Evolutionary conservation across 257 asterid genomes (phyloP).

Genomic region (Nicotiana sylvestris): DNA sequence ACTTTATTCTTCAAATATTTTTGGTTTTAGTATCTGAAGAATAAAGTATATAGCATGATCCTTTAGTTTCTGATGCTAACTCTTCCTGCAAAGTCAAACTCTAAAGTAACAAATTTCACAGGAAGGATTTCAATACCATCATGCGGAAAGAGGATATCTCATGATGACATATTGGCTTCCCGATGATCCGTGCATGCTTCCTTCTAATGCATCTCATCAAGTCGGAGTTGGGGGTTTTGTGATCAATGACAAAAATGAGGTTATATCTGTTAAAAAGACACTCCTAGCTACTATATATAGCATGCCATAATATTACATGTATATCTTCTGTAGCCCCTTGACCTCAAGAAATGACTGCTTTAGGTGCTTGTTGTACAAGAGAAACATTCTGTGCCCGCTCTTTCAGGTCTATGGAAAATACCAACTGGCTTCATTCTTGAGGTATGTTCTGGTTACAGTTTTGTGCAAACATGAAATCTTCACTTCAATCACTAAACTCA

Average conservation of each 20-base stretch:
- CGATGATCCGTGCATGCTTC: conserved; percentile 68
- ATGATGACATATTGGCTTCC: conserved; percentile 95
- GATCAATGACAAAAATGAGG: conserved; percentile 67
- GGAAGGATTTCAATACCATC: conserved; percentile 89
- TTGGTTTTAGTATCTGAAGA: neutral
- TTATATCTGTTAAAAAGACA: conserved; percentile 7
- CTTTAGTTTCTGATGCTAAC: neutral
- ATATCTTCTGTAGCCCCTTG: neutral
- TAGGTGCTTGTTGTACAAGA: conserved; percentile 86
- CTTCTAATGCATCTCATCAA: conserved; percentile 89
- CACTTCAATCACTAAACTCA: neutral
- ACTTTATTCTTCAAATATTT: neutral
- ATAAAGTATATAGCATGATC: neutral
- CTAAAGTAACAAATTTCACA: conserved; percentile 12
- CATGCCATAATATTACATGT: neutral
- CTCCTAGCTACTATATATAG: neutral
- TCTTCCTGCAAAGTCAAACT: neutral
- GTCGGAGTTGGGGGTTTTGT: conserved; percentile 90
- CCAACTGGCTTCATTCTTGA: conserved; percentile 82
- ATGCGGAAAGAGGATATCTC: conserved; percentile 68
- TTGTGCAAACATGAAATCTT: neutral
- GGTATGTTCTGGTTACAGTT: conserved; percentile 28
- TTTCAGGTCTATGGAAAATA: conserved; percentile 74
- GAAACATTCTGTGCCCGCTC: conserved; percentile 47
- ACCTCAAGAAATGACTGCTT: neutral